Evolutionary conservation across 331 rosid genomes (phyloP), one percentile per base, ranked within the genome.

Genomic region (Rhamnella rubrinervis): DNA sequence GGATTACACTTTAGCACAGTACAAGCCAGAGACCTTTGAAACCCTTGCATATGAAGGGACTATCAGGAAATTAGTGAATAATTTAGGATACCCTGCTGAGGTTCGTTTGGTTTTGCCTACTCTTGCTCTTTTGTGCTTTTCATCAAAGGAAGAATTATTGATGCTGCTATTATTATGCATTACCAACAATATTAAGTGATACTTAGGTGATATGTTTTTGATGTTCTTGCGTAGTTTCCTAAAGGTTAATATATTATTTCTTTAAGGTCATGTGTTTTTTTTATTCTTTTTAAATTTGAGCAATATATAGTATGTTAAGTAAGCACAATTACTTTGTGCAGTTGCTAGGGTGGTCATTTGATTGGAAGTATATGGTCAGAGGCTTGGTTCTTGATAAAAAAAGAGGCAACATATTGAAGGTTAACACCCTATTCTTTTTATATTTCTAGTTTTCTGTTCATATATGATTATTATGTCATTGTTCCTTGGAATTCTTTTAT

Each of bases 321-420:
- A 44, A 79, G 74, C 60, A 17, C 31, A 14, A 75, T 68, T 53
- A 55, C 71, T 59, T 77, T 76, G 20, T 83, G 81, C 86, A 95
- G 99, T 77, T 95, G 79, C 90, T 95, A 39, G 74, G 55, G 70
- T 95, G 97, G 99, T 74, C 91, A 47, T 95, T 95, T 79, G 87
- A 95, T 77, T 86, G 90, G 97, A 84, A 85, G 77, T 91, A 95
- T 89, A 95, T 95, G 99, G 99, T 95, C 80, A 83, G 99, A 80
- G 99, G 99, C 64, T 87, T 95, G 93, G 99, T 95, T 63, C 93
- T 95, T 8, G 99, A 95, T 84, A 95, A 95, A 79, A 95, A 82
- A 78, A 84, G 97, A 77, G 99, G 99, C 79, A 95, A 95, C 80
- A 95, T 95, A 75, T 86, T 95, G 87, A 95, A 95, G 99, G 99